Evolutionary conservation across 495 filamentous ascomycete species (phyloP).

Genomic region (Lichenothelia convexa): DNA sequence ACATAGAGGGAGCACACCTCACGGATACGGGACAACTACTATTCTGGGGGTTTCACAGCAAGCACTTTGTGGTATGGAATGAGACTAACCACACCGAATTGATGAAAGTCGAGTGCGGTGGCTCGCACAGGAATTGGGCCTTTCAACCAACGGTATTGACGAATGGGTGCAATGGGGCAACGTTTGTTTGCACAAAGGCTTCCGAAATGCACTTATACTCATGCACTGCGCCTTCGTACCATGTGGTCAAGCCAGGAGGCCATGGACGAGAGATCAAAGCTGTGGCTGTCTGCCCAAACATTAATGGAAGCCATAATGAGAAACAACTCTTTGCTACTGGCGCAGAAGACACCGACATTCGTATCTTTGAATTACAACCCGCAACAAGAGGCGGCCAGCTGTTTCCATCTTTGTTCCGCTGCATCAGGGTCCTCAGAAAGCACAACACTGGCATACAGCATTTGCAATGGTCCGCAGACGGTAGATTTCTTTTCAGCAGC

Average conservation of each 20-base stretch:
- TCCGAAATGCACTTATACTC: conserved; percentile 32
- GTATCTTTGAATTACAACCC: conserved; percentile 35
- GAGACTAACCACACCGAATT: conserved; percentile 46
- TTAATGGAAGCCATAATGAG: neutral
- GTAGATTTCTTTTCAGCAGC: conserved; percentile 59
- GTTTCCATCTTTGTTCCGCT: too few relatives aligned
- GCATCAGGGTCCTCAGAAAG: conserved; percentile 43
- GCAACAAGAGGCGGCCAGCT: conserved; percentile 5
- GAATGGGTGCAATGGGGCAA: conserved; percentile 16
- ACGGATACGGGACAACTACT: conserved; percentile 31
- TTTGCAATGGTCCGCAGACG: conserved; percentile 47
- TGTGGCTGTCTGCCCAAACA: conserved; percentile 31
- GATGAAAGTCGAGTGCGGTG: conserved; percentile 58
- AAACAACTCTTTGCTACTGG: conserved; percentile 51
- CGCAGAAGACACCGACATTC: conserved; percentile 73
- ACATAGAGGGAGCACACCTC: conserved; percentile 51
- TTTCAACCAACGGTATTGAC: conserved; percentile 29
- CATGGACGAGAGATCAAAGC: conserved; percentile 86
- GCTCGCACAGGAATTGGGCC: conserved; percentile 56
- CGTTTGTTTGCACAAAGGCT: conserved; percentile 39
- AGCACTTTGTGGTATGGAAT: conserved; percentile 63
- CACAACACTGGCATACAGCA: conserved; percentile 75
- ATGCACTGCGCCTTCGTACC: conserved; percentile 29
- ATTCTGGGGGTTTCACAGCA: conserved; percentile 64
- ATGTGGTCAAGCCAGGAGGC: conserved; percentile 42